Evolutionary conservation across 805 yeast species (phyloP).

Genomic region (Osmozyma mogii): DNA sequence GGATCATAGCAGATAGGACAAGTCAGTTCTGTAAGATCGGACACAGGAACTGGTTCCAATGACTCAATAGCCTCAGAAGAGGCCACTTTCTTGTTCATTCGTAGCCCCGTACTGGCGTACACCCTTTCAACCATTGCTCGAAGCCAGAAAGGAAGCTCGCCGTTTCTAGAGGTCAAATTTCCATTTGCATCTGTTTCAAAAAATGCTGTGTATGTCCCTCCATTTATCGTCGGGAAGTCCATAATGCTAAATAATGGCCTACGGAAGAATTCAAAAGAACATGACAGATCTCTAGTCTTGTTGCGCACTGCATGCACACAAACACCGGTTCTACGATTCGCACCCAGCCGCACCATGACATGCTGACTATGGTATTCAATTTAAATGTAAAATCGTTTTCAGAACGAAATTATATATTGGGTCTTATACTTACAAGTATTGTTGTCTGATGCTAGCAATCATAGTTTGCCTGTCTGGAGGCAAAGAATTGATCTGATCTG

Average conservation of each 20-base stretch:
- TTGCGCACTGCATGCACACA: no score
- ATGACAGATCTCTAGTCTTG: no score
- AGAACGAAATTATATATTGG: no score
- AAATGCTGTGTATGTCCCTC: constrained; percentile 7
- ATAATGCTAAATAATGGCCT: no score
- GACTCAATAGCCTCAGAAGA: constrained; percentile 33
- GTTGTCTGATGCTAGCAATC: constrained; percentile 48
- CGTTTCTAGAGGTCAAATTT: constrained; percentile 7
- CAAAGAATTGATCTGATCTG: constrained; percentile 40
- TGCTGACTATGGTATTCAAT: no score
- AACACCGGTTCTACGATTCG: no score
- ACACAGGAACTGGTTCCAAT: constrained; percentile 16
- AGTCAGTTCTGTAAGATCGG: constrained; percentile 12
- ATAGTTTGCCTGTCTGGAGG: constrained; percentile 47
- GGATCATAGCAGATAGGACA: constrained; percentile 37
- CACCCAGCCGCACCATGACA: no score
- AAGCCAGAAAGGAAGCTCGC: constrained; percentile 13
- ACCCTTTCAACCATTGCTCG: constrained; percentile 25
- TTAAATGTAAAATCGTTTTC: no score
- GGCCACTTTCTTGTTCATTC: constrained; percentile 20
- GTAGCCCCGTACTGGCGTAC: constrained; percentile 21
- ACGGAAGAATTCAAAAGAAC: no score
- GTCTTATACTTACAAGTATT: constrained; percentile 32
- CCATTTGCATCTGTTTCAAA: constrained; percentile 12
- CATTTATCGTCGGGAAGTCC: no score